Evolutionary conservation across 202 grass and related monocot genomes (phyloP), one percentile per base, ranked within the genome.

Genomic region (Digitaria exilis): DNA sequence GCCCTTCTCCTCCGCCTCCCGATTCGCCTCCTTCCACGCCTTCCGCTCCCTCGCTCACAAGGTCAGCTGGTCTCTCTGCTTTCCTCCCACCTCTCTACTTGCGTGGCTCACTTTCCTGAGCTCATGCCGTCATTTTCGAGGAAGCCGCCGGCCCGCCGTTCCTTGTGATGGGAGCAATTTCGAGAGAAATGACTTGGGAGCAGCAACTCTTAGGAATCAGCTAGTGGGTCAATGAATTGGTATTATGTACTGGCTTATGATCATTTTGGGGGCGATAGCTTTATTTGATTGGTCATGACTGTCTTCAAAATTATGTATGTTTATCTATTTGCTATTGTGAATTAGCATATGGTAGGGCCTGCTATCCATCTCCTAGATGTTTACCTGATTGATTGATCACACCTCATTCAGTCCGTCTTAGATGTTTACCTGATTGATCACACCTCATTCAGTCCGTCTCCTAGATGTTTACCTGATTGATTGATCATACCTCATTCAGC

Each of bases 41-140:
- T 90, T 95, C 80, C 88, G 88, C 48, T 90, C 85, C 29, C 46
- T 91, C 52, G 50, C 21, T 7, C 69, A 80, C 51, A 95, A 95
- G 96, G 96, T 95, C 8, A 71, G 75, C 24, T 44, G 60, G 32
- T 62, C 15, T 71, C 46, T 54, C 73, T 28, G 31, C 31, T 51
- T 25, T 26, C 21, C 15, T 64, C 62, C 2, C 17, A 2, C 17
- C 42, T 39, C 34, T 6, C 7, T n/a, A n/a, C 32, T 76, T 69
- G 28, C 2, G 49, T 42, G 4, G 16, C 43, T 62, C n/a, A 34
- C 4, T 67, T 80, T 31, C 34, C 4, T 21, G 6, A 76, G 69
- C n/a, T n/a, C 4, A 51, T 37, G 13, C 29, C 4, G 0, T 54
- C n/a, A 31, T 67, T n/a, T 42, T 32, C 4, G 12, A 48, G 60